Base-by-base conservation (phyloP, 1,284 basidiomycete species). In the Hymenochaete sp. region DNA sequence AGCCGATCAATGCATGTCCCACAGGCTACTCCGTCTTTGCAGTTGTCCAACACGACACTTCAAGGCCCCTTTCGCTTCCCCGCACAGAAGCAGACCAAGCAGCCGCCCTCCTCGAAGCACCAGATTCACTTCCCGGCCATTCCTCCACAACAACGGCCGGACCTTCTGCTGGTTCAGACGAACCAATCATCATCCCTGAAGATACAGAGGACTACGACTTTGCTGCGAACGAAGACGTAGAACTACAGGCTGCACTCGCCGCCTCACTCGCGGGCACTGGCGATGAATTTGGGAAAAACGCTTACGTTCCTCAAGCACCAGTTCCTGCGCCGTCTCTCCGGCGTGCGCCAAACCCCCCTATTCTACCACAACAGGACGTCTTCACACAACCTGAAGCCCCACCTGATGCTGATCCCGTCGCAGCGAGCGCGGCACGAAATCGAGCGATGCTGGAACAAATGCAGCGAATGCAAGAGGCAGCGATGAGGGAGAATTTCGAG, bases 11-110 rank as follows among this genome's bases (percentile, higher is more conserved):
- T n/a, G n/a, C 40, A 31, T 22, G 9, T 7, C 27, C 3, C 33
- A 25, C 47, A 89, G 92, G 92, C 0, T 96, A 95, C 63, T 92
- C 89, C 14, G 83, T 92, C 18, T 96, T 96, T 55, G 87, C 71
- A 3, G 78, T 95, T 1, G 67, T 74, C 9, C 78, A 76, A 51
- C 59, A 62, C 4, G 70, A 84, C 53, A 67, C 73, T 8, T 54
- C 62, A 2, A 64, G 56, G 14, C 60, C 64, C 4, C 61, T 75
- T 25, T 68, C 70, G 22, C 65, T 89, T 28, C 71, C 79, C 43
- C 77, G 72, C 37, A 75, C 73, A 6, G 73, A 77, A 32, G 83
- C 79, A 7, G 83, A 87, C 56, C 68, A 75, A 24, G 55, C 83
- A 38, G 82, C 83, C 1, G 67, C 70, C 2, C 70, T 72, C 10